Base-by-base conservation (phyloP, 2,329 filamentous ascomycete species). In the Myriosclerotinia scirpicola region DNA sequence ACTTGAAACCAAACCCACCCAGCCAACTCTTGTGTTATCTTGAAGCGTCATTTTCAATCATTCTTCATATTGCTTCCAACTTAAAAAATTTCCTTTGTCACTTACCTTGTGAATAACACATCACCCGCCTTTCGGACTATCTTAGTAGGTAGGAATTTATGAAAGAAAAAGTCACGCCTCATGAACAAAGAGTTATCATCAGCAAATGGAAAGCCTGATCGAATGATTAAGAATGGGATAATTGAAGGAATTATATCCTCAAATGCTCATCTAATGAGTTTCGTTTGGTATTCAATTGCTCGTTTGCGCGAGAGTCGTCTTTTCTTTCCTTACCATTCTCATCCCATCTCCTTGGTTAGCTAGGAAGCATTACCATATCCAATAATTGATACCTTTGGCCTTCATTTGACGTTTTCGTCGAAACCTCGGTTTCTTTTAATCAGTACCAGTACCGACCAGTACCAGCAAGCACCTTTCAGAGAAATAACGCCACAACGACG, bases 101-200 rank as follows among this genome's bases (percentile, higher is more conserved):
- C n/a, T 20, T 20, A 15, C n/a, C n/a, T 34, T 38, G 40, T 50
- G 9, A 26, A 50, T 38, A 5, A 50, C 50, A 20, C 2, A 50
- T 50, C n/a, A 38, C 30, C 46, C 44, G n/a, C 46, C 9, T 17
- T 48, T 52, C 20, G 15, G 34, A 26, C 2, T 20, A 40, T 52
- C 20, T 50, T 48, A 50, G 58, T 50, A 3, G 34, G 30, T 38
- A 61, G n/a, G 38, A 38, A 50, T 38, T 11, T 11, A 0, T 61
- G 58, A 61, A 61, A 61, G 58, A 50, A 38, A 50, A 42, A 14
- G 30, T 61, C 44, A 52, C n/a, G 58, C 44, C 34, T 26, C n/a
- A 20, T 9, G 15, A 26, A 61, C 58, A 61, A 61, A 61, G 58
- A 61, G 30, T 14, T 5, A 1, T 26, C 14, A 40, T 2, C 34